A percentile compares a stretch with the other conserved stretches of the same genome.
Evolutionary conservation across 2,329 filamentous ascomycete species (phyloP).

Genomic region (Acephala macrosclerotiorum): DNA sequence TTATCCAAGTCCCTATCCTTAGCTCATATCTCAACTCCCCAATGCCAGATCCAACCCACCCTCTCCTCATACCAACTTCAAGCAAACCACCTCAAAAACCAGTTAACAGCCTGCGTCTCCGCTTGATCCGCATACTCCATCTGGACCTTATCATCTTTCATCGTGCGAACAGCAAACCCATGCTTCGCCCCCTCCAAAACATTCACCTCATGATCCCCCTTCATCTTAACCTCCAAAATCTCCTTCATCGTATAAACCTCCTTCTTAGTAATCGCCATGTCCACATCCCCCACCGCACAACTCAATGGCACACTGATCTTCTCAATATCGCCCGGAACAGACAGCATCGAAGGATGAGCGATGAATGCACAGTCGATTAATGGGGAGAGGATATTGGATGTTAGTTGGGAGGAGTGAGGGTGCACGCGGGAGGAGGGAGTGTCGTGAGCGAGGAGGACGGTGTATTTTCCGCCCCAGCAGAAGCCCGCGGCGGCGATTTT

Average conservation of each 20-base stretch:
- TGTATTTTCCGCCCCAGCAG: slow-evolving; percentile 69
- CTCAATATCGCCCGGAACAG: slow-evolving; percentile 54
- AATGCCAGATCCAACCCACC: neutral
- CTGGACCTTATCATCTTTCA: slow-evolving; percentile 46
- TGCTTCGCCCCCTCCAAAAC: slow-evolving; percentile 50
- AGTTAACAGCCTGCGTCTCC: slow-evolving; percentile 49
- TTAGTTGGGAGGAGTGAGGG: slow-evolving; percentile 27
- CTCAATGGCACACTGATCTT: slow-evolving; percentile 53
- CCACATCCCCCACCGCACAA: slow-evolving; percentile 55
- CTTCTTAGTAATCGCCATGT: slow-evolving; percentile 47
- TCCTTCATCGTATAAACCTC: slow-evolving; percentile 38
- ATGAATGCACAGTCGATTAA: slow-evolving; percentile 61
- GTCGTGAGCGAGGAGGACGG: slow-evolving; percentile 55
- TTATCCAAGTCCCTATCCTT: neutral
- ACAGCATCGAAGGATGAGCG: slow-evolving; percentile 59
- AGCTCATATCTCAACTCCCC: neutral
- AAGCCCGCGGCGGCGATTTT: slow-evolving; percentile 64
- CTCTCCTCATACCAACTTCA: slow-evolving; percentile 10
- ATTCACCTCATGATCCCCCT: slow-evolving; percentile 43
- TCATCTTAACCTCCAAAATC: slow-evolving; percentile 42
- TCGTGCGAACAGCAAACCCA: slow-evolving; percentile 49
- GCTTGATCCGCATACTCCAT: slow-evolving; percentile 43
- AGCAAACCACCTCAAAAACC: slow-evolving; percentile 43
- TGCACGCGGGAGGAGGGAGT: slow-evolving; percentile 37
- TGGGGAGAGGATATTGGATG: slow-evolving; percentile 6